Conservation (phyloP, 1,139 yeast species). For the Spathaspora sp. region DNA sequence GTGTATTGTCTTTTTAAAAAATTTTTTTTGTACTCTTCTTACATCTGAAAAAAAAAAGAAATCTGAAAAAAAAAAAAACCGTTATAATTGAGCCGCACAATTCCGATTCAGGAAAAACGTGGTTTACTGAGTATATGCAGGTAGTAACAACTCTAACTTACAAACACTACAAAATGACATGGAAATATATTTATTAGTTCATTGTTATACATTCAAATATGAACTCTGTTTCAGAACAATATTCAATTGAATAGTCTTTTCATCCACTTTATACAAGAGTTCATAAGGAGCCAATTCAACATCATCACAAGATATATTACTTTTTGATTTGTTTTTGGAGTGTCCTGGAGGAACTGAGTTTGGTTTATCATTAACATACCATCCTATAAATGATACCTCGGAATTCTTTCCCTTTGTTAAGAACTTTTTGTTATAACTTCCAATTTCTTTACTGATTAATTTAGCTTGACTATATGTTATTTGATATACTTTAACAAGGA, state of each 20-base stretch:
- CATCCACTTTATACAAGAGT: constrained; percentile 12
- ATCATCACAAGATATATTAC: constrained; percentile 8
- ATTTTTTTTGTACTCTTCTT: not conserved
- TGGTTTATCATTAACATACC: constrained; percentile 15
- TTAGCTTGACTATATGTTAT: constrained; percentile 13
- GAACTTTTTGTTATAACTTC: constrained; percentile 19
- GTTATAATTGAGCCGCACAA: constrained; percentile 2
- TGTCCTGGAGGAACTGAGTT: constrained; percentile 3
- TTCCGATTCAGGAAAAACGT: not conserved
- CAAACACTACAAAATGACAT: too few relatives aligned
- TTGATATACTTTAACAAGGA: constrained; percentile 18
- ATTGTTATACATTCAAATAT: not conserved
- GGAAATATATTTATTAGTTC: too few relatives aligned
- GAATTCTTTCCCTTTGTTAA: constrained; percentile 15
- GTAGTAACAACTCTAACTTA: not conserved
- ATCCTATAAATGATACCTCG: constrained; percentile 17
- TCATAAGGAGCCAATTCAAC: constrained; percentile 9
- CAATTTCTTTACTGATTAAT: constrained; percentile 16
- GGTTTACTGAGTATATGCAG: not conserved
- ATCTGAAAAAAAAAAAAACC: not conserved
- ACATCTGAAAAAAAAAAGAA: constrained; percentile 3
- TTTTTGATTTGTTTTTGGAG: constrained; percentile 8
- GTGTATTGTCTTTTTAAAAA: not conserved
- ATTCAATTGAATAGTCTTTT: constrained; percentile 10
- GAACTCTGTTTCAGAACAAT: constrained; percentile 11